A percentile compares a stretch with the other conserved stretches of the same genome.
Evolutionary conservation across 169 alveolate species (phyloP).

Genomic region (Pseudocohnilembus persalinus): DNA sequence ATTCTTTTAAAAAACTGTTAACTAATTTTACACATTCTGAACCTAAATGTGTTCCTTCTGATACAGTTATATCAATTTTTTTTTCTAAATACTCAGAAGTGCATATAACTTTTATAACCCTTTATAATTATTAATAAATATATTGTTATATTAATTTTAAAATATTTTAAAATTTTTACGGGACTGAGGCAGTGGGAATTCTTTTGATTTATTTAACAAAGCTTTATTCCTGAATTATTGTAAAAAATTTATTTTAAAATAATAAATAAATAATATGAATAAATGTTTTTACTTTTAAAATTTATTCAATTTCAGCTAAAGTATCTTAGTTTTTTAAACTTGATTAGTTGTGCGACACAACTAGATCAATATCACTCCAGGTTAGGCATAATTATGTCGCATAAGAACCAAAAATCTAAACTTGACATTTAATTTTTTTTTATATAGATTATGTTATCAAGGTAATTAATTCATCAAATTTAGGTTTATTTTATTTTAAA

Average conservation of each 20-base stretch:
- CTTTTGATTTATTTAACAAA: background rate
- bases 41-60: conserved; percentile 76
- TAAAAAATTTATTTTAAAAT: background rate
- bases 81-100: conserved; percentile 42
- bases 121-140: too few species aligned
- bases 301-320: background rate
- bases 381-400: conserved; percentile 78
- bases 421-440: conserved; percentile 50
- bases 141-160: too few species aligned
- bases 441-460: conserved; percentile 21
- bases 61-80: conserved; percentile 71
- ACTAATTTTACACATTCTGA: conserved; percentile 75
- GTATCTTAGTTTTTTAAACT: background rate
- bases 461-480: conserved; percentile 22
- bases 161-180: too few species aligned
- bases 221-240: background rate
- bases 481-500: conserved; percentile 10
- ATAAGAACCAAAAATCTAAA: conserved; percentile 76
- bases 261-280: conserved; percentile 8
- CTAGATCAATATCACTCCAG: conserved; percentile 83
- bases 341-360: background rate
- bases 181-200: background rate
- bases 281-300: background rate
- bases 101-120: conserved; percentile 63
- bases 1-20: conserved; percentile 50